Conservation (phyloP, 2,329 filamentous ascomycete species). For the Penicillium glabrum region DNA sequence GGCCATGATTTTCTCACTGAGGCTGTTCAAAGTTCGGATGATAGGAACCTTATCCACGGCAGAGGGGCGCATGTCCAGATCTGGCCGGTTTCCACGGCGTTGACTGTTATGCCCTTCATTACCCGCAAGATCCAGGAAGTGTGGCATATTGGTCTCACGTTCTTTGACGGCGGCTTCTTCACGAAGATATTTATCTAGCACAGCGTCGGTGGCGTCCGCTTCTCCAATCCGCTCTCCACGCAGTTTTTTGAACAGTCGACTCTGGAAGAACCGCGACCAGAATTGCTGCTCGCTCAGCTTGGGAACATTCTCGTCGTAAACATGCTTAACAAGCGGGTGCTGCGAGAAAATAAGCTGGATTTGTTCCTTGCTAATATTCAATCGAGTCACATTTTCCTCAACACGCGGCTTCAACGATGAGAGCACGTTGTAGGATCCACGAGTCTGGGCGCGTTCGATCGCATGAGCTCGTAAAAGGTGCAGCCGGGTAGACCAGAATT, state of each 20-base stretch:
- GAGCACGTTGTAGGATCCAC: constrained; percentile 90
- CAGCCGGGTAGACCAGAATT: constrained; percentile 91
- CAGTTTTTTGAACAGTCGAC: constrained; percentile 83
- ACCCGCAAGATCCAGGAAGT: constrained; percentile 87
- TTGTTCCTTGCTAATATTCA: constrained; percentile 88
- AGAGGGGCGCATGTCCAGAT: constrained; percentile 82
- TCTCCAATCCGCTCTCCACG: constrained; percentile 85
- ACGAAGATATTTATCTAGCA: constrained; percentile 84
- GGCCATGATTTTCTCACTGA: constrained; percentile 91
- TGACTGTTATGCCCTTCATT: constrained; percentile 96
- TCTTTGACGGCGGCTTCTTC: constrained; percentile 59
- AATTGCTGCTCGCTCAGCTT: constrained; percentile 77
- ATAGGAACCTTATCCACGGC: constrained; percentile 78
- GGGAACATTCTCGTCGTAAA: constrained; percentile 92
- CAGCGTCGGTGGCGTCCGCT: constrained; percentile 70
- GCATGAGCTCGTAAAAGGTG: constrained; percentile 86
- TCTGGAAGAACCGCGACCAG: constrained; percentile 93
- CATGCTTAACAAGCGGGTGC: constrained; percentile 83
- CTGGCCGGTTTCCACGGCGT: constrained; percentile 80
- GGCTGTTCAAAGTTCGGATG: constrained; percentile 80
- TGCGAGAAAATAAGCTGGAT: constrained; percentile 91
- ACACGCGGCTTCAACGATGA: constrained; percentile 81
- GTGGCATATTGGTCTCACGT: constrained; percentile 67
- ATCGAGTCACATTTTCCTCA: constrained; percentile 70
- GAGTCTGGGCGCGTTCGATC: constrained; percentile 81